Base-by-base conservation (phyloP, 1,284 basidiomycete genomes). In the Kalmanozyma brasiliensis region DNA sequence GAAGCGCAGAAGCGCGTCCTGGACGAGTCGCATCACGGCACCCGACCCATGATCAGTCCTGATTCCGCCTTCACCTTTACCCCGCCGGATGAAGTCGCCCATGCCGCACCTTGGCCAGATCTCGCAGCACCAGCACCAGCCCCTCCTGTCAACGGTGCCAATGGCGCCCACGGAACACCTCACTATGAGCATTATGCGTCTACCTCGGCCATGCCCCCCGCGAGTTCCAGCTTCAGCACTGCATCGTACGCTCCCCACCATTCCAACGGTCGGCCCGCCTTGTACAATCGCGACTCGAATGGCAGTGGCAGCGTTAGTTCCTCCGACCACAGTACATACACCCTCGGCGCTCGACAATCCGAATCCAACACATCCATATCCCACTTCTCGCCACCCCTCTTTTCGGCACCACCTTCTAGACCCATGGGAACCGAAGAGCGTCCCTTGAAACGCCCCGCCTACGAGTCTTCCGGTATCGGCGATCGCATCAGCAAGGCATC, bases 1-100 rank as follows among this genome's bases (percentile, higher is more conserved):
- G 68, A 63, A 36, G 67, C 72, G 3, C 55, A 72, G 47, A 59
- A 60, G 42, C 59, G 59, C 7, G 53, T 43, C 17, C 44, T 62
- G 10, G 53, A 60, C 37, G 51, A 67, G 9, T 16, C 38, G 9
- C 58, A 55, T 20, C 33, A 41, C 20, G n/a, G 0, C 1, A 16
- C 22, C 16, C 45, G 41, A 9, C 49, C 49, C 11, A 13, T 24
- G 24, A 16, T 29, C 45, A 46, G 23, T n/a, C 43, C 37, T 24
- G 55, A 64, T 24, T 34, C 23, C 7, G 40, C 45, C 23, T 58
- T 53, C 42, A 46, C 53, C 1, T 57, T 58, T 22, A 36, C 49
- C 10, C 30, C 61, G 10, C 49, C 49, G 8, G 34, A 49, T 17
- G 41, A 35, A 34, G 33, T 8, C 20, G 52, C 8, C 16, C 14